phyloP scores from a whole-genome alignment of 1,139 yeast genomes.

The Yamadazyma dendronema region DNA sequence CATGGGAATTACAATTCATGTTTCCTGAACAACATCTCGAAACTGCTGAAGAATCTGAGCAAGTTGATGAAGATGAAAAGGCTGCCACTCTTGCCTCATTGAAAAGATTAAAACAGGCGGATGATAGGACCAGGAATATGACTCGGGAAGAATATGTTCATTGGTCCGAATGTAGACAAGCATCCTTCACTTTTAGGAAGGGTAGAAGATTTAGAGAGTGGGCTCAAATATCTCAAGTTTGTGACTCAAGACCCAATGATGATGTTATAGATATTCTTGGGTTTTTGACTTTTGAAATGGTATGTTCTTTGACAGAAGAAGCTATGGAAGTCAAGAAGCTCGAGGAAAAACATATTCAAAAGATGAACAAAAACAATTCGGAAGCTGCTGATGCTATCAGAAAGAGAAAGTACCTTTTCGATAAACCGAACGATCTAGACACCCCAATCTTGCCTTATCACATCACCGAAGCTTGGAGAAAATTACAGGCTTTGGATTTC shows the following conservation, averaged over 20 bases:
- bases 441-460: constrained; percentile 82
- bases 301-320: constrained; percentile 89
- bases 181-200: constrained; percentile 91
- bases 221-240: constrained; percentile 83
- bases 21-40: constrained; percentile 86
- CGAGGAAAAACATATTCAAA: constrained; percentile 51
- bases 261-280: constrained; percentile 96
- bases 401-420: constrained; percentile 69
- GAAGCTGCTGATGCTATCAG: constrained; percentile 23
- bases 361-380: constrained; percentile 24
- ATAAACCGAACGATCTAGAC: constrained; percentile 86
- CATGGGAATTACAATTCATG: constrained; percentile 96
- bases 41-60: constrained; percentile 74
- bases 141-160: constrained; percentile 96
- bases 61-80: constrained; percentile 81
- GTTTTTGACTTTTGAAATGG: constrained; percentile 92
- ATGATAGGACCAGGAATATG: constrained; percentile 90
- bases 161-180: constrained; percentile 98
- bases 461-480: constrained; percentile 89
- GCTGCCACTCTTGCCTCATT: constrained; percentile 89
- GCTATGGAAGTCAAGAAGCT: constrained; percentile 78
- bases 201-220: constrained; percentile 92
- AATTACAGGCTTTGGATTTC: constrained; percentile 63
- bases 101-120: constrained; percentile 87
- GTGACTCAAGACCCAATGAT: constrained; percentile 91